A percentile compares a stretch with the other conserved stretches of the same genome.
Conservation (phyloP, 805 yeast species). For the Yamadazyma tumulicola region DNA sequence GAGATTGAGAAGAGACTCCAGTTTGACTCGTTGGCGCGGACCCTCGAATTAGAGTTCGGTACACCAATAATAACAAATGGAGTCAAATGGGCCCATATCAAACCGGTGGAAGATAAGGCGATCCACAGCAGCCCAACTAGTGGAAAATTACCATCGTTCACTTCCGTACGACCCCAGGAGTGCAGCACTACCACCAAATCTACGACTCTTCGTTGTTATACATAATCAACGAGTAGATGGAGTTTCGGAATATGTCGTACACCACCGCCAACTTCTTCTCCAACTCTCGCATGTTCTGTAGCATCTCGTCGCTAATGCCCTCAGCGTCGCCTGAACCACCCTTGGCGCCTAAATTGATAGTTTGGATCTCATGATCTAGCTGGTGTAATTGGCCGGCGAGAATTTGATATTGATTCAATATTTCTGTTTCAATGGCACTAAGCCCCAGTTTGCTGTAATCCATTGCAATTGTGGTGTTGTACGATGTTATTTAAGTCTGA, state of each 20-base stretch:
- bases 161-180: no score
- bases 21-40: no score
- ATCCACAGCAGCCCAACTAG: no score
- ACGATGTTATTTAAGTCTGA: background rate
- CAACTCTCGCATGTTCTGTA: constrained; percentile 52
- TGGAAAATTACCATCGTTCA: no score
- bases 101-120: no score
- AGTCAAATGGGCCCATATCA: no score
- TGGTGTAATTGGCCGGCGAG: constrained; percentile 30
- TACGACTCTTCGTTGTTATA: constrained; percentile 45
- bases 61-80: no score
- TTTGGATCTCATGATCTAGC: constrained; percentile 29
- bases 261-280: constrained; percentile 64
- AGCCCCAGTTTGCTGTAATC: constrained; percentile 20
- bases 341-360: no score
- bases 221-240: constrained; percentile 62
- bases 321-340: background rate
- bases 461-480: no score
- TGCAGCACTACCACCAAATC: no score
- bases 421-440: constrained; percentile 29
- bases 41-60: no score
- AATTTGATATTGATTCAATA: constrained; percentile 35
- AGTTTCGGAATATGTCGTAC: constrained; percentile 63
- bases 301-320: constrained; percentile 22
- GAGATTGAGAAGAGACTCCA: no score